Evolutionary conservation across 2,329 filamentous ascomycete genomes (phyloP).

Genomic region (Teratosphaeria pseudoeucalypti): DNA sequence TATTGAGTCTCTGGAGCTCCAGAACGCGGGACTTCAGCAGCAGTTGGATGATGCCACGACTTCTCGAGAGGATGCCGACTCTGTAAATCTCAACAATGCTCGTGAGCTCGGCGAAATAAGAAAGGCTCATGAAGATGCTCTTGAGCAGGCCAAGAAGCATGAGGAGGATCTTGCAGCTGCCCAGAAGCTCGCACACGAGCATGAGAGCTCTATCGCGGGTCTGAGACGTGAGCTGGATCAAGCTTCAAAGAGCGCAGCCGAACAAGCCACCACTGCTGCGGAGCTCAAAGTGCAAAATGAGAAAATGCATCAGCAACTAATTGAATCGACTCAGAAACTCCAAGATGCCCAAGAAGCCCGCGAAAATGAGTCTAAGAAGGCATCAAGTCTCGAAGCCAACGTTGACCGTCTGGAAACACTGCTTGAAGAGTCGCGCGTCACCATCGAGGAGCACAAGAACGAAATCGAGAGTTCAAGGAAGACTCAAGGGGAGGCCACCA

Average conservation of each 20-base stretch:
- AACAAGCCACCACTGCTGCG: neutral
- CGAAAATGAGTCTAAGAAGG: neutral
- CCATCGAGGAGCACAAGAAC: neutral
- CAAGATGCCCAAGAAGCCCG: neutral
- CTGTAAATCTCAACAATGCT: neutral
- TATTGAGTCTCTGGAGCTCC: neutral
- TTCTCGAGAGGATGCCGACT: neutral
- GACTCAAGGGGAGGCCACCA: neutral
- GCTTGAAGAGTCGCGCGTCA: neutral
- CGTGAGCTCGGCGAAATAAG: neutral
- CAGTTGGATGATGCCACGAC: neutral
- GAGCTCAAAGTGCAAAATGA: neutral
- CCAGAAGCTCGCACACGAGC: neutral
- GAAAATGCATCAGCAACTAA: neutral
- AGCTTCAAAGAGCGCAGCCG: slow-evolving; percentile 1
- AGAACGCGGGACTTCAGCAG: neutral
- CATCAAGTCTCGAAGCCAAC: neutral
- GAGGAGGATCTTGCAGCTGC: neutral
- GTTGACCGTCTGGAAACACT: neutral
- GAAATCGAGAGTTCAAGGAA: neutral
- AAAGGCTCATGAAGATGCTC: neutral
- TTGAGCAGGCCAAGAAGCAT: neutral
- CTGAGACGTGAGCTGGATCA: slow-evolving; percentile 2
- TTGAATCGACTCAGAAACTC: neutral
- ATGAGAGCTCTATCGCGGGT: neutral